These are phyloP conservation scores for Globisporangium yorkense DNA, from an alignment of 352 stramenopile genomes.

Conservation along the genomic window DNA sequence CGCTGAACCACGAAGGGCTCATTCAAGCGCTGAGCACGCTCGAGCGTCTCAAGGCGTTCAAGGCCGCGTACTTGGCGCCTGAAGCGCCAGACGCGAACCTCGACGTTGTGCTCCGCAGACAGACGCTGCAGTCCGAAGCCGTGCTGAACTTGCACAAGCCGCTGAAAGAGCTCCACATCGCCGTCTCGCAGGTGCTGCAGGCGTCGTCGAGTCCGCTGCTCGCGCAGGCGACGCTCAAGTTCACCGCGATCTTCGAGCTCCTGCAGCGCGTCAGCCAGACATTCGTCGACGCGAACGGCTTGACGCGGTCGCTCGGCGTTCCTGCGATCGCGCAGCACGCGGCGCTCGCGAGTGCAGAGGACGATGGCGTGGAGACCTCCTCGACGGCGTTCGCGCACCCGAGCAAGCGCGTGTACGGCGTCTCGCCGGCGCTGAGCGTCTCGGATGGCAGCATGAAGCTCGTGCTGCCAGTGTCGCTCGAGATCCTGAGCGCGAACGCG, in stretches of 20 bases:
- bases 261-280: conserved; percentile 25
- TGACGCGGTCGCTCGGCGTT: conserved; percentile 39
- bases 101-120: conserved; percentile 40
- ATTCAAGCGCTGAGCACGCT: conserved; percentile 45
- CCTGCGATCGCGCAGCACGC: conserved; percentile 47
- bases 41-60: conserved; percentile 40
- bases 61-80: conserved; percentile 14
- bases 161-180: conserved; percentile 63
- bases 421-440: conserved; percentile 44
- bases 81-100: conserved; percentile 4
- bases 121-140: conserved; percentile 41
- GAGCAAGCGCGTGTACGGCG: conserved; percentile 50
- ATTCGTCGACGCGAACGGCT: conserved; percentile 18
- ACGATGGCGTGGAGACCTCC: conserved; percentile 25
- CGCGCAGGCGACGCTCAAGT: conserved; percentile 9
- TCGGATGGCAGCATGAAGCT: background rate
- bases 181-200: conserved; percentile 43
- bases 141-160: conserved; percentile 39
- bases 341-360: conserved; percentile 39
- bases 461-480: conserved; percentile 21
- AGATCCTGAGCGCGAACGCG: conserved; percentile 28
- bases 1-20: conserved; percentile 68
- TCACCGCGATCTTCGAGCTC: conserved; percentile 23
- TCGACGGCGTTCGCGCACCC: conserved; percentile 53
- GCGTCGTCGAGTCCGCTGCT: conserved; percentile 13